A percentile compares a stretch with the other conserved stretches of the same genome.
Conservation (phyloP, 2,329 filamentous ascomycete species). For the Trichoderma sp. region DNA sequence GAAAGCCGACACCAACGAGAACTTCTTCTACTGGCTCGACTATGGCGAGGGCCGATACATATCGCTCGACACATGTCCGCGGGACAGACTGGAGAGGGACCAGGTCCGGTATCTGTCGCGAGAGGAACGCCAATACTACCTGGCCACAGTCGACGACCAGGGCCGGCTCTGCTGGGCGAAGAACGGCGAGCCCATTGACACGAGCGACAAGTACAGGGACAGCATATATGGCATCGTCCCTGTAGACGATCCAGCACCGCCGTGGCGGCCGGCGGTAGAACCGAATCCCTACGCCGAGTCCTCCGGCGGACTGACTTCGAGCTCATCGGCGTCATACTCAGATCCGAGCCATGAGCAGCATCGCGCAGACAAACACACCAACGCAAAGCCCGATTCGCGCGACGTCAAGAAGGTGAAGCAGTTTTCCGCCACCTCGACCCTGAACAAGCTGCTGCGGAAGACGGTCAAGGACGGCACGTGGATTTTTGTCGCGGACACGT, state of each 20-base stretch:
- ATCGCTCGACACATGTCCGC: conserved; percentile 70
- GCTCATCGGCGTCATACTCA: conserved; percentile 28
- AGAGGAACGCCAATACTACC: conserved; percentile 79
- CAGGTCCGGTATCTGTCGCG: conserved; percentile 80
- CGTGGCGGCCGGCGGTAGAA: conserved; percentile 9
- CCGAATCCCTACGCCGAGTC: conserved; percentile 17
- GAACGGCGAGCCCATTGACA: conserved; percentile 76
- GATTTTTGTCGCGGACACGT: conserved; percentile 91
- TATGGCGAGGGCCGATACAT: conserved; percentile 72
- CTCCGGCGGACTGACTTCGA: conserved; percentile 2
- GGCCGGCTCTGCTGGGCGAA: conserved; percentile 87
- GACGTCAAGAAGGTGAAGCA: conserved; percentile 60
- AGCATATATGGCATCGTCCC: conserved; percentile 75
- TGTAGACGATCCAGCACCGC: conserved; percentile 60
- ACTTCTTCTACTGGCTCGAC: conserved; percentile 95
- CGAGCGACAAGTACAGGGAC: conserved; percentile 73
- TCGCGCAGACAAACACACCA: conserved; percentile 65
- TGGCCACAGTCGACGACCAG: conserved; percentile 73
- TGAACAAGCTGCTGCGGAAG: conserved; percentile 77
- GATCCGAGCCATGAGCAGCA: conserved; percentile 59
- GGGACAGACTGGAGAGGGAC: conserved; percentile 74
- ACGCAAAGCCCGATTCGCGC: conserved; percentile 62
- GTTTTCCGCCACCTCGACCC: conserved; percentile 69
- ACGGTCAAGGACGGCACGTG: conserved; percentile 85
- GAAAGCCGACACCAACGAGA: conserved; percentile 72